Evolutionary conservation across 2,329 filamentous ascomycete genomes (phyloP).

Genomic region (Juglanconis sp.): DNA sequence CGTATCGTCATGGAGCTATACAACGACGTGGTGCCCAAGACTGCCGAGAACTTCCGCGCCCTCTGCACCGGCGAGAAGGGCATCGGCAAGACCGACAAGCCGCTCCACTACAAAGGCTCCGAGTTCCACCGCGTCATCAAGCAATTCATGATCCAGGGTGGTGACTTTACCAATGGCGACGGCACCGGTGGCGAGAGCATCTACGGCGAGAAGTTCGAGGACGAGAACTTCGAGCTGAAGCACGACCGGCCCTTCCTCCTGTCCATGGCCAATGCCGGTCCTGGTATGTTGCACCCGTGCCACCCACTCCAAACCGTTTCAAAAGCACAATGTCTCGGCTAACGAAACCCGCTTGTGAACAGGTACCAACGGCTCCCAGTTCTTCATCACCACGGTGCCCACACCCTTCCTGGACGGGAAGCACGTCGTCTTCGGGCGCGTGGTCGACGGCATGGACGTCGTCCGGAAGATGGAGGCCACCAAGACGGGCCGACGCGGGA

Average conservation of each 20-base stretch:
- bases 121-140: constrained; percentile 96
- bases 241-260: constrained; percentile 91
- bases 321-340: not conserved
- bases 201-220: constrained; percentile 94
- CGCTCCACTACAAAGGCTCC: constrained; percentile 89
- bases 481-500: constrained; percentile 68
- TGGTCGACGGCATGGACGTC: constrained; percentile 85
- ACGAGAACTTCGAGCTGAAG: constrained; percentile 91
- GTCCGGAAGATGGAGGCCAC: constrained; percentile 91
- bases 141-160: constrained; percentile 97
- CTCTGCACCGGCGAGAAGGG: constrained; percentile 97
- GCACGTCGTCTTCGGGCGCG: constrained; percentile 92
- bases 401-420: constrained; percentile 89
- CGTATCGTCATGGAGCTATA: constrained; percentile 85
- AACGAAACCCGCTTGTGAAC: not conserved
- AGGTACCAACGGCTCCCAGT: constrained; percentile 95
- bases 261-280: constrained; percentile 97
- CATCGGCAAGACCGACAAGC: constrained; percentile 73
- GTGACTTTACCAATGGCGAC: constrained; percentile 93
- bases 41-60: constrained; percentile 91
- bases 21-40: constrained; percentile 79
- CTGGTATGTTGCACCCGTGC: constrained; percentile 53
- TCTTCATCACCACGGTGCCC: constrained; percentile 90
- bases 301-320: not conserved
- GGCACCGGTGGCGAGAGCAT: constrained; percentile 96